These are phyloP conservation scores for Funneliformis geosporum DNA, from an alignment of 192 early-diverging fungal genomes.

Conservation along the genomic window DNA sequence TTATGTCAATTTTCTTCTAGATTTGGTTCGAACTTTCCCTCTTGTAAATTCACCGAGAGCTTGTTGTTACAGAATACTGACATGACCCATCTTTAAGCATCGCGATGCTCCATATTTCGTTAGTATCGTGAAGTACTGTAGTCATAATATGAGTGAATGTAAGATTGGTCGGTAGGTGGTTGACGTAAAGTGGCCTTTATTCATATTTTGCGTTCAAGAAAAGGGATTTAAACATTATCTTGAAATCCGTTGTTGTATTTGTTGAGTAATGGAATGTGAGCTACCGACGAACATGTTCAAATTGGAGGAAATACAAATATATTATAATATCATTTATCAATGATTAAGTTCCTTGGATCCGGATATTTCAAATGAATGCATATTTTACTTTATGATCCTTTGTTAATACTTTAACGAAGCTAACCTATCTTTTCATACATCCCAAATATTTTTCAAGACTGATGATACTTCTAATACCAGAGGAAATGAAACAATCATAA, in stretches of 20 bases:
- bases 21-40: conserved; percentile 7
- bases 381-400: conserved; percentile 35
- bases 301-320: conserved; percentile 54
- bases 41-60: neutral
- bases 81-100: conserved; percentile 4
- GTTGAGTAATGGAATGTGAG: conserved; percentile 47
- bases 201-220: conserved; percentile 14
- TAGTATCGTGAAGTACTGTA: conserved; percentile 32
- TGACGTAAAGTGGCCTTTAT: conserved; percentile 9
- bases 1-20: conserved; percentile 40
- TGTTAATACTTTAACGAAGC: conserved; percentile 37
- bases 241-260: conserved; percentile 45
- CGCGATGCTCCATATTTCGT: conserved; percentile 1
- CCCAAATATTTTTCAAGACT: conserved; percentile 30
- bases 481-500: conserved; percentile 24
- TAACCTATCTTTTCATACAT: conserved; percentile 43
- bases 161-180: conserved; percentile 40
- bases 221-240: conserved; percentile 41
- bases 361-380: conserved; percentile 31
- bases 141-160: conserved; percentile 39
- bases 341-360: conserved; percentile 36
- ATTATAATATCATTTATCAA: conserved; percentile 53
- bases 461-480: neutral
- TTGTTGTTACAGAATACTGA: conserved; percentile 7
- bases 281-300: conserved; percentile 41